Evolutionary conservation across 768 basidiomycete species (phyloP).

Genomic region (Pleurotus tuber-regium): DNA sequence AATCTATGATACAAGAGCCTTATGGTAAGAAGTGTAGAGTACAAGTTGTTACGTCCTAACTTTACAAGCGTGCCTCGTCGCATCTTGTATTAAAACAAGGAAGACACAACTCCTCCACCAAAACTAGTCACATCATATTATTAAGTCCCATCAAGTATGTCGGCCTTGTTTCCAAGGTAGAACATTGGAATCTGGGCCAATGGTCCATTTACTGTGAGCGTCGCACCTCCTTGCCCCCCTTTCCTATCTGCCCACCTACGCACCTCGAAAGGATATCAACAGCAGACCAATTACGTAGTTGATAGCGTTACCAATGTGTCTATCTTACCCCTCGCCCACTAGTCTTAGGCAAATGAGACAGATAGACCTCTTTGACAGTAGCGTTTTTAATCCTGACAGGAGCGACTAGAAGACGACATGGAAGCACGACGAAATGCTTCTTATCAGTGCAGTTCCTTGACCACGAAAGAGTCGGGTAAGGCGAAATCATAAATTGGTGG

Average conservation of each 20-base stretch:
- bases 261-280: background rate
- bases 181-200: conserved; percentile 33
- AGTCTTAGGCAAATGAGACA: conserved; percentile 20
- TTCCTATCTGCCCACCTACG: conserved; percentile 31
- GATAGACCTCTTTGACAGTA: conserved; percentile 27
- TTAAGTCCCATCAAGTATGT: conserved; percentile 26
- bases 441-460: conserved; percentile 24
- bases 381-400: conserved; percentile 29
- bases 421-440: conserved; percentile 25
- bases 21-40: too few relatives aligned
- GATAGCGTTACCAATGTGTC: conserved; percentile 29
- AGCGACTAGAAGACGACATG: conserved; percentile 28
- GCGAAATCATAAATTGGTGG: conserved; percentile 32
- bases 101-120: too few relatives aligned
- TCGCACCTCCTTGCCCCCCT: conserved; percentile 25
- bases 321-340: conserved; percentile 21
- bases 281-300: background rate
- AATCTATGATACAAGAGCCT: too few relatives aligned
- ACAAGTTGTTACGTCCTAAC: too few relatives aligned
- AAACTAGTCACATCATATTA: too few relatives aligned
- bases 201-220: conserved; percentile 25
- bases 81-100: too few relatives aligned
- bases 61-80: too few relatives aligned
- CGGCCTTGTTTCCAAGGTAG: conserved; percentile 26
- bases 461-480: conserved; percentile 24